Conservation (phyloP, 1,139 yeast genomes). For the Candida pseudocylindracea region DNA sequence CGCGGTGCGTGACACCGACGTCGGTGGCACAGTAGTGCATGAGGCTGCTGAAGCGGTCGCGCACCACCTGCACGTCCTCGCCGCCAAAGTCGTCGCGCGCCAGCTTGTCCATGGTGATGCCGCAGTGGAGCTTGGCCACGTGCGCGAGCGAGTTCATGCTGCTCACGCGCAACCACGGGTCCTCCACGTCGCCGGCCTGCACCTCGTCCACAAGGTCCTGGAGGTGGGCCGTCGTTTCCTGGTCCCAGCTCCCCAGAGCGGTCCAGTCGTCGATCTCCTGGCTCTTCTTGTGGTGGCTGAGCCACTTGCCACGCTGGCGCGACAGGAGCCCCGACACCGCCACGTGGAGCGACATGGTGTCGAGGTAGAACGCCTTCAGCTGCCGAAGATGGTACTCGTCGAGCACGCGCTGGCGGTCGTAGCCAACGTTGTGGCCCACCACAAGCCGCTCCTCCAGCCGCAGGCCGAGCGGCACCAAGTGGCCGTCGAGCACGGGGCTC, state of each 20-base stretch:
- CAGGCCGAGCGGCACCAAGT: slow-evolving; percentile 55
- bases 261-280: slow-evolving; percentile 3
- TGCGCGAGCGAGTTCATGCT: slow-evolving; percentile 65
- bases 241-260: slow-evolving; percentile 1
- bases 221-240: slow-evolving; percentile 2
- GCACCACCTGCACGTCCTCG: slow-evolving; percentile 27
- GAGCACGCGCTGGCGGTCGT: slow-evolving; percentile 64
- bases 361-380: slow-evolving; percentile 60
- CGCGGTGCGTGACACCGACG: slow-evolving; percentile 52
- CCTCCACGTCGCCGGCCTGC: slow-evolving; percentile 7
- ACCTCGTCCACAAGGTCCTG: slow-evolving; percentile 11
- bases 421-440: slow-evolving; percentile 80
- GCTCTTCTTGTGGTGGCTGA: slow-evolving; percentile 25
- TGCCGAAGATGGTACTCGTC: slow-evolving; percentile 62
- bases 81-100: slow-evolving; percentile 43
- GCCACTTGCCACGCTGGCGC: slow-evolving; percentile 68
- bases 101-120: slow-evolving; percentile 40
- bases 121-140: slow-evolving; percentile 67
- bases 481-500: slow-evolving; percentile 23
- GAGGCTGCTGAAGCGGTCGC: slow-evolving; percentile 33
- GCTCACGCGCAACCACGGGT: slow-evolving; percentile 68
- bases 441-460: slow-evolving; percentile 28
- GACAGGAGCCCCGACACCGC: slow-evolving; percentile 89
- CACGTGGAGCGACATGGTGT: slow-evolving; percentile 84
- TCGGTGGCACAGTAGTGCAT: slow-evolving; percentile 76